Conservation (phyloP, 345 rosid species). For the Eucalyptus sp. region DNA sequence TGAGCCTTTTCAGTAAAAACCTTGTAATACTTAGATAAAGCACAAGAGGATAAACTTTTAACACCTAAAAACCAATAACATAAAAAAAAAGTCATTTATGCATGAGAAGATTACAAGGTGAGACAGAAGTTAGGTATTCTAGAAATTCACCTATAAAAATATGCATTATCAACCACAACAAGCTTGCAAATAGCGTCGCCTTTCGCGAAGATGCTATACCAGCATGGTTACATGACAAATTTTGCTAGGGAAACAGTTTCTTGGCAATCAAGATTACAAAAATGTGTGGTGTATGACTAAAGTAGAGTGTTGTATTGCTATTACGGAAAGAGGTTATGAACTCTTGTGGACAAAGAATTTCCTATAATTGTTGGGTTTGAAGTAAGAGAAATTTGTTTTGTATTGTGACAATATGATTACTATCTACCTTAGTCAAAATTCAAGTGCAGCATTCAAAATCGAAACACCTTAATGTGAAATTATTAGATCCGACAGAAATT, state of each 20-base stretch:
- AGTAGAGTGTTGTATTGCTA: neutral
- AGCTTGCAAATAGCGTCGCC: neutral
- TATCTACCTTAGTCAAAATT: neutral
- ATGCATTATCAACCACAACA: neutral
- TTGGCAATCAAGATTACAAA: neutral
- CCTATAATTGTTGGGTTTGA: neutral
- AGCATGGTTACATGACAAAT: neutral
- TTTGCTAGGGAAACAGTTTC: neutral
- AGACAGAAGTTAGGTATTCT: neutral
- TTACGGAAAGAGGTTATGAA: neutral
- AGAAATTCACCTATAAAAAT: neutral
- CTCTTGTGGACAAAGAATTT: neutral
- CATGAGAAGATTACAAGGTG: neutral
- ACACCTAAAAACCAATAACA: neutral
- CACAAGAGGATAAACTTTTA: neutral
- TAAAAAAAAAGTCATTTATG: neutral
- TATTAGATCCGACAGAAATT: neutral
- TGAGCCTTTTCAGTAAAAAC: fast-evolving
- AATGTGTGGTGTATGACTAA: neutral
- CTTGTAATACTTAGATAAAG: neutral
- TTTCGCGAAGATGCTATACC: neutral
- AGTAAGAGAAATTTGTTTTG: neutral
- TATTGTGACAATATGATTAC: fast-evolving
- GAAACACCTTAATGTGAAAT: neutral
- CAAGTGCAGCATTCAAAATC: neutral